These are phyloP conservation scores for Pholiota molesta DNA, from an alignment of 768 basidiomycete genomes.

Conservation along the genomic window DNA sequence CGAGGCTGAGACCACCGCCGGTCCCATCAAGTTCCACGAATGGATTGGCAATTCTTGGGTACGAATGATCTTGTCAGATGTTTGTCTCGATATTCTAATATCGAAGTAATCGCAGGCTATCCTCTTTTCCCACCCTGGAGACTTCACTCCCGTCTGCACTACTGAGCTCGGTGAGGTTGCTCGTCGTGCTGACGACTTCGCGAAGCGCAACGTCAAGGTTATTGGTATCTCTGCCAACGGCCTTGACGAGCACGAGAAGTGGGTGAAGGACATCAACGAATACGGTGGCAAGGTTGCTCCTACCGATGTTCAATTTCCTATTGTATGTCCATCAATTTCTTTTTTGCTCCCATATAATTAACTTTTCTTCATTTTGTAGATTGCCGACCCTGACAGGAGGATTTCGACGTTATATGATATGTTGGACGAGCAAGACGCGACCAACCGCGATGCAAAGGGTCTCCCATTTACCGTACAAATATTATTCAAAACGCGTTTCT, in stretches of 20 bases:
- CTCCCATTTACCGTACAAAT: slow-evolving; percentile 85
- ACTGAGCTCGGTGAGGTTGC: slow-evolving; percentile 98
- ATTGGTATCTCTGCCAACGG: slow-evolving; percentile 93
- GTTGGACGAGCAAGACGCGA: slow-evolving; percentile 94
- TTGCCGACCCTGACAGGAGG: slow-evolving; percentile 88
- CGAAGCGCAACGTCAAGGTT: slow-evolving; percentile 86
- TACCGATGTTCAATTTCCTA: slow-evolving; percentile 87
- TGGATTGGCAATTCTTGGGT: slow-evolving; percentile 92
- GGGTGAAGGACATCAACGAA: slow-evolving; percentile 89
- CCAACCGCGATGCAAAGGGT: slow-evolving; percentile 84
- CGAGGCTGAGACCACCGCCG: slow-evolving; percentile 85
- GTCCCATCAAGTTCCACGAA: slow-evolving; percentile 90
- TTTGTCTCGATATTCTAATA: background rate
- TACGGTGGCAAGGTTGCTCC: slow-evolving; percentile 71
- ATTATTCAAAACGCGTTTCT: slow-evolving; percentile 6
- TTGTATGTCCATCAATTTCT: slow-evolving; percentile 52
- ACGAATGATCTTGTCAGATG: slow-evolving; percentile 21
- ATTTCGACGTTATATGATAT: slow-evolving; percentile 91
- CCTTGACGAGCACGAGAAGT: slow-evolving; percentile 80
- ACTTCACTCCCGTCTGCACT: slow-evolving; percentile 93
- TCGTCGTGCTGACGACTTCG: slow-evolving; percentile 83
- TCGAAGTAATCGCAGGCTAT: slow-evolving; percentile 51
- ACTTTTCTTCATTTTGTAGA: slow-evolving; percentile 45
- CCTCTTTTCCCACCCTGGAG: slow-evolving; percentile 94
- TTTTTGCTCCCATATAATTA: background rate